Evolutionary conservation across 345 rosid species (phyloP).

Genomic region (Physaria fendleri): DNA sequence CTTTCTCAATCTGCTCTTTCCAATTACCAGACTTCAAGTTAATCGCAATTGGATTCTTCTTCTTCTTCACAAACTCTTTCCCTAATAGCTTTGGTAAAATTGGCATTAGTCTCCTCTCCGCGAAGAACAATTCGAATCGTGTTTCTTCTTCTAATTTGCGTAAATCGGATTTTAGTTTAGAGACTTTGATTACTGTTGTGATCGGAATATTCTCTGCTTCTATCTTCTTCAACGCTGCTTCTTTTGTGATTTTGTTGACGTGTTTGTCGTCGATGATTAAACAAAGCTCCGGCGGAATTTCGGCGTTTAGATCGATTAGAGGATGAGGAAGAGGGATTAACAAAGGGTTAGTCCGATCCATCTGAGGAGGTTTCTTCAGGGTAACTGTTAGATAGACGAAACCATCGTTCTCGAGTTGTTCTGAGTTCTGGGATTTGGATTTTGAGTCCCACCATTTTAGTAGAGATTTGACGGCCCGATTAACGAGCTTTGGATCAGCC

Average conservation of each 20-base stretch:
- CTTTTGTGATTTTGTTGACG: slow-evolving; percentile 62
- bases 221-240: slow-evolving; percentile 51
- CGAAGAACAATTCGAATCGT: slow-evolving; percentile 15
- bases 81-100: slow-evolving; percentile 56
- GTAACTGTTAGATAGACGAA: slow-evolving; percentile 50
- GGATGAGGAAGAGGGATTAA: slow-evolving; percentile 53
- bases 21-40: slow-evolving; percentile 49
- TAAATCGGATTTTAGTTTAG: slow-evolving; percentile 33
- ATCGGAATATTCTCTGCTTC: slow-evolving; percentile 42
- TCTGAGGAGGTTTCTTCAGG: slow-evolving; percentile 50
- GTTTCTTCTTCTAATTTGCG: not conserved
- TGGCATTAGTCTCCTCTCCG: slow-evolving; percentile 26
- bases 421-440: slow-evolving; percentile 38
- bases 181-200: slow-evolving; percentile 46
- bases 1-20: slow-evolving; percentile 66
- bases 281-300: slow-evolving; percentile 46
- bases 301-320: slow-evolving; percentile 23
- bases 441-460: slow-evolving; percentile 51
- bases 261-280: slow-evolving; percentile 61
- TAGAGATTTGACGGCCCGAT: slow-evolving; percentile 50
- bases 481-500: slow-evolving; percentile 29
- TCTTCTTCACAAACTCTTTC: slow-evolving; percentile 64
- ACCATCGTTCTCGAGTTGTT: slow-evolving; percentile 49
- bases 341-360: slow-evolving; percentile 42
- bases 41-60: slow-evolving; percentile 50